Percentiles rank a stretch among this genome's conserved stretches.
phyloP scores from a whole-genome alignment of 2,329 filamentous ascomycete genomes.

The Talaromyces albobiverticillius region DNA sequence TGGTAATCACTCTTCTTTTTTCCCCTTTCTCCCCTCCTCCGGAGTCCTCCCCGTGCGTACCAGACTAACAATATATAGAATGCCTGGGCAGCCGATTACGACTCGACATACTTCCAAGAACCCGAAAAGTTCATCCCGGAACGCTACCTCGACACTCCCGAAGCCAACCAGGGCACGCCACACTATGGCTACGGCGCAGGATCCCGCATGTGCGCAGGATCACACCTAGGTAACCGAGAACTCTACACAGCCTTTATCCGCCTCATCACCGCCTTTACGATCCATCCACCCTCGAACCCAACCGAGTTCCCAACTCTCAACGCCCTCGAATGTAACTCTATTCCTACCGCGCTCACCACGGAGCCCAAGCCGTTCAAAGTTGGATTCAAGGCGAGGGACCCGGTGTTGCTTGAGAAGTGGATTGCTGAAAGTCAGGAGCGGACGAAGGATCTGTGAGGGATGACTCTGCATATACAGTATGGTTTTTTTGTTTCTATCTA shows the following conservation, averaged over 20 bases:
- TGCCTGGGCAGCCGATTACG: slow-evolving; percentile 72
- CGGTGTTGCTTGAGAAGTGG: slow-evolving; percentile 49
- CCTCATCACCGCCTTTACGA: slow-evolving; percentile 57
- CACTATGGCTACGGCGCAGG: slow-evolving; percentile 64
- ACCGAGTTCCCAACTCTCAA: slow-evolving; percentile 55
- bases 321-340: slow-evolving; percentile 56
- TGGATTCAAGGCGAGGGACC: slow-evolving; percentile 51
- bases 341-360: slow-evolving; percentile 58
- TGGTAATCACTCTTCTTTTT: slow-evolving; percentile 47
- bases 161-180: slow-evolving; percentile 50
- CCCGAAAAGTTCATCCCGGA: slow-evolving; percentile 66
- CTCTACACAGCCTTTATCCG: slow-evolving; percentile 61
- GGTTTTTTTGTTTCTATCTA: no score
- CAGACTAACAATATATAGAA: slow-evolving; percentile 45
- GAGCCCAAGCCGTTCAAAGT: slow-evolving; percentile 64
- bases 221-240: slow-evolving; percentile 62
- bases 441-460: slow-evolving; percentile 46
- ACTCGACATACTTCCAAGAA: slow-evolving; percentile 64
- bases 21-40: no score
- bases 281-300: slow-evolving; percentile 47
- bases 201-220: slow-evolving; percentile 62
- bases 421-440: slow-evolving; percentile 52
- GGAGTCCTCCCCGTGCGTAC: not conserved
- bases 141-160: slow-evolving; percentile 60
- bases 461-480: not conserved